A percentile compares a stretch with the other conserved stretches of the same genome.
Evolutionary conservation across 208 protist species (phyloP).

Genomic region (Acanthamoeba sp.): DNA sequence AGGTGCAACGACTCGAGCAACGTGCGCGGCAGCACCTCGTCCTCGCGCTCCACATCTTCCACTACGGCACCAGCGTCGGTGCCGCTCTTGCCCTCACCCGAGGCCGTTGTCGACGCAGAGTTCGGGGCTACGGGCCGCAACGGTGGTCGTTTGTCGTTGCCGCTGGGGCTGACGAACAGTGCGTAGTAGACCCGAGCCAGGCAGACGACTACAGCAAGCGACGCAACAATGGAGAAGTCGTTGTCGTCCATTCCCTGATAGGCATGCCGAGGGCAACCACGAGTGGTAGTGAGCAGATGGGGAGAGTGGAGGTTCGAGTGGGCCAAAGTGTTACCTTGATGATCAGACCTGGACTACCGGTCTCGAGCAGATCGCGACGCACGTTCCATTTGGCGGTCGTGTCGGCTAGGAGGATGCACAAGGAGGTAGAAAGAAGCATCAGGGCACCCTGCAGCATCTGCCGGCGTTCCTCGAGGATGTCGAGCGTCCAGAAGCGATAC

Average conservation of each 20-base stretch:
- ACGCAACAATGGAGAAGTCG: conserved; percentile 16
- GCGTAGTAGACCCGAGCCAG: conserved; percentile 2
- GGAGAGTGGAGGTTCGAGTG: not conserved
- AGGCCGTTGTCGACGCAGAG: not conserved
- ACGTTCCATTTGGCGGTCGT: conserved; percentile 47
- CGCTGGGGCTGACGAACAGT: not conserved
- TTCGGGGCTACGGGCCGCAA: not conserved
- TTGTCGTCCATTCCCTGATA: conserved; percentile 54
- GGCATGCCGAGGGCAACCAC: too few relatives aligned
- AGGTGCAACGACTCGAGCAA: conserved; percentile 7
- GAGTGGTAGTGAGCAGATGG: not conserved
- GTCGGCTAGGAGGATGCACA: conserved; percentile 26
- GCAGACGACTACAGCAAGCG: not conserved
- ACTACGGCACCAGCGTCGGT: not conserved
- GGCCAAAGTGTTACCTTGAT: not conserved
- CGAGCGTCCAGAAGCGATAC: conserved; percentile 38
- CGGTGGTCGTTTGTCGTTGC: not conserved
- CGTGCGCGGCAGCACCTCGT: conserved; percentile 28
- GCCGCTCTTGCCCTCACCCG: not conserved
- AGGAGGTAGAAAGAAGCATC: not conserved
- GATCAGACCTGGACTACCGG: not conserved
- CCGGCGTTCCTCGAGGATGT: not conserved
- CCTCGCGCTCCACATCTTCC: not conserved
- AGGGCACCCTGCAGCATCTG: conserved; percentile 14
- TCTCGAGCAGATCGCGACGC: conserved; percentile 35